phyloP scores from a whole-genome alignment of 371 early-diverging fungal species.

The Massospora cicadina region DNA sequence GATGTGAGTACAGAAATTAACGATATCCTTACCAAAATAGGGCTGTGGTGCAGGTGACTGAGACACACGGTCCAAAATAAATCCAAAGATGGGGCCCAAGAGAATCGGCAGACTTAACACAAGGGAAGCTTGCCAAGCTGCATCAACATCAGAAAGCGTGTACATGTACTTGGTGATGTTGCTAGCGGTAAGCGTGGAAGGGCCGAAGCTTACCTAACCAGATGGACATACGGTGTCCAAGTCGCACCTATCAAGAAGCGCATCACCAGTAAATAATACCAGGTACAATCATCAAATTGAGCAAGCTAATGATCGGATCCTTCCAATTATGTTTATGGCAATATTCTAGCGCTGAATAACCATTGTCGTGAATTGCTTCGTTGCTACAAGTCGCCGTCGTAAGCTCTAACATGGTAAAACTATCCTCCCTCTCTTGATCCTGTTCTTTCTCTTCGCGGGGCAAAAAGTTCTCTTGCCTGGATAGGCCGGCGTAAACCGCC shows the following conservation, averaged over 20 bases:
- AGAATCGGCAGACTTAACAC: conserved; percentile 1
- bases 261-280: conserved; percentile 6
- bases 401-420: background rate
- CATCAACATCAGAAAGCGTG: background rate
- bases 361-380: background rate
- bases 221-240: conserved; percentile 9
- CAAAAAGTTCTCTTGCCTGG: too few relatives aligned
- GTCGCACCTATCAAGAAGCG: background rate
- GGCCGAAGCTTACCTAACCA: background rate
- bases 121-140: conserved; percentile 8
- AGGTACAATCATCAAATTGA: conserved; percentile 6
- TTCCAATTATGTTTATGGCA: background rate
- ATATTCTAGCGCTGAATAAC: background rate
- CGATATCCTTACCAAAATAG: background rate
- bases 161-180: conserved; percentile 4
- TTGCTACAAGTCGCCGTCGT: background rate
- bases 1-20: background rate
- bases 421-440: background rate
- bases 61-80: background rate
- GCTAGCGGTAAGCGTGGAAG: background rate
- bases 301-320: background rate
- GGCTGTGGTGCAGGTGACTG: background rate
- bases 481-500: background rate
- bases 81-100: conserved; percentile 4
- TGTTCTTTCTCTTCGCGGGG: background rate